Evolutionary conservation across 805 yeast genomes (phyloP).

Genomic region (Saccharomyces eubayanus): DNA sequence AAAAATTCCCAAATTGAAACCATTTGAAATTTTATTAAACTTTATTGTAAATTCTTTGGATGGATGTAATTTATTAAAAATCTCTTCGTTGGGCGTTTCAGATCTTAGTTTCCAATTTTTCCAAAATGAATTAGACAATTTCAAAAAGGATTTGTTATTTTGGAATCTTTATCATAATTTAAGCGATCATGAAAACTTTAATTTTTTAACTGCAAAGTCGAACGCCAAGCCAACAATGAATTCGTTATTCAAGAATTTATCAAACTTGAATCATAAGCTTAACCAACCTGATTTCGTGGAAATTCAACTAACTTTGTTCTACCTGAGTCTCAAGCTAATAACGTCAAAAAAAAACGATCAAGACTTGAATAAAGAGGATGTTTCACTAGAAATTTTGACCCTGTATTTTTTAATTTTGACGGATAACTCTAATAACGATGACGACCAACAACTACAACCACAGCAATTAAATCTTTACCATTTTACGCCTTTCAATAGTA

Average conservation of each 20-base stretch:
- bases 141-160: conserved; percentile 16
- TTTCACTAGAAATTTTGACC: conserved; percentile 24
- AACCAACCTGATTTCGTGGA: conserved; percentile 20
- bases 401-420: conserved; percentile 23
- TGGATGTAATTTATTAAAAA: conserved; percentile 20
- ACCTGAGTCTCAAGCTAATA: conserved; percentile 13
- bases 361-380: conserved; percentile 10
- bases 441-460: conserved; percentile 14
- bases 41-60: conserved; percentile 16
- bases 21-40: conserved; percentile 16
- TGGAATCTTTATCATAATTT: conserved; percentile 22
- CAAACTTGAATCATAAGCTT: background rate
- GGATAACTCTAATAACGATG: conserved; percentile 10
- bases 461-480: conserved; percentile 18
- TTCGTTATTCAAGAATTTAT: background rate
- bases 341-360: background rate
- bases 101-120: conserved; percentile 10
- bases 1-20: conserved; percentile 17
- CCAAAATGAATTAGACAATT: conserved; percentile 12
- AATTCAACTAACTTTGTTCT: conserved; percentile 24
- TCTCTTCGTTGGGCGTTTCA: conserved; percentile 6
- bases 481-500: conserved; percentile 23
- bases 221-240: background rate
- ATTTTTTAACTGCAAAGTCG: conserved; percentile 1
- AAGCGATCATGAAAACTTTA: conserved; percentile 17